A percentile compares a stretch with the other conserved stretches of the same genome.
Conservation (phyloP, 2,329 filamentous ascomycete species). For the Rutstroemia sp. region DNA sequence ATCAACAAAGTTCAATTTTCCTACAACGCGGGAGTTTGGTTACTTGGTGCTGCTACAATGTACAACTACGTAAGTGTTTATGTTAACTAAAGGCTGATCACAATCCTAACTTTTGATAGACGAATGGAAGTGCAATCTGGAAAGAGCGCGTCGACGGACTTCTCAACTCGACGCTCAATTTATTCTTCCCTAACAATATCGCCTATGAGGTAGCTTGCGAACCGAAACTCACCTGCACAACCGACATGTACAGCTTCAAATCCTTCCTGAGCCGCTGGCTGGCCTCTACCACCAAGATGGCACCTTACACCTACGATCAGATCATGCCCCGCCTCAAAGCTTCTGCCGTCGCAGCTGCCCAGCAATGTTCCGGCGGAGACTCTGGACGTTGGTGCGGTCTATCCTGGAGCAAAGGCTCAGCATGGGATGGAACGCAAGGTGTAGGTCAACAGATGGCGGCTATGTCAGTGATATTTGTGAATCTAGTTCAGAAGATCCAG, state of each 20-base stretch:
- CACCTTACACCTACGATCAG: constrained; percentile 45
- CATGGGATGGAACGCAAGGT: constrained; percentile 47
- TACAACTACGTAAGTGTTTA: constrained; percentile 41
- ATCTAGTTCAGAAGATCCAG: constrained; percentile 29
- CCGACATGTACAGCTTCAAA: constrained; percentile 60
- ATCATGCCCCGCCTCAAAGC: constrained; percentile 47
- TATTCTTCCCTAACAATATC: constrained; percentile 40
- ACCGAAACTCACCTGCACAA: constrained; percentile 43
- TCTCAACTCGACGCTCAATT: constrained; percentile 29
- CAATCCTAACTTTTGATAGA: constrained; percentile 17
- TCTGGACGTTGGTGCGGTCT: constrained; percentile 43
- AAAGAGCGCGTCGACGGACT: constrained; percentile 30
- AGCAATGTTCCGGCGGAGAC: constrained; percentile 49
- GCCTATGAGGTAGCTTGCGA: constrained; percentile 56
- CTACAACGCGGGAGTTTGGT: constrained; percentile 61
- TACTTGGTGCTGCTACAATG: constrained; percentile 43
- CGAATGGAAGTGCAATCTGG: constrained; percentile 32
- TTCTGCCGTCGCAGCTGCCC: constrained; percentile 46
- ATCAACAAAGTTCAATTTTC: constrained; percentile 57
- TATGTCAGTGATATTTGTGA: constrained; percentile 49
- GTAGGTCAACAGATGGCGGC: constrained; percentile 67
- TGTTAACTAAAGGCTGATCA: constrained; percentile 40
- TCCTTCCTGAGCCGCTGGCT: constrained; percentile 56
- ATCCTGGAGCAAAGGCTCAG: constrained; percentile 45
- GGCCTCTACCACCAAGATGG: constrained; percentile 49